These are phyloP conservation scores for Pichia sporocuriosa DNA, from an alignment of 805 yeast species.

Conservation along the genomic window DNA sequence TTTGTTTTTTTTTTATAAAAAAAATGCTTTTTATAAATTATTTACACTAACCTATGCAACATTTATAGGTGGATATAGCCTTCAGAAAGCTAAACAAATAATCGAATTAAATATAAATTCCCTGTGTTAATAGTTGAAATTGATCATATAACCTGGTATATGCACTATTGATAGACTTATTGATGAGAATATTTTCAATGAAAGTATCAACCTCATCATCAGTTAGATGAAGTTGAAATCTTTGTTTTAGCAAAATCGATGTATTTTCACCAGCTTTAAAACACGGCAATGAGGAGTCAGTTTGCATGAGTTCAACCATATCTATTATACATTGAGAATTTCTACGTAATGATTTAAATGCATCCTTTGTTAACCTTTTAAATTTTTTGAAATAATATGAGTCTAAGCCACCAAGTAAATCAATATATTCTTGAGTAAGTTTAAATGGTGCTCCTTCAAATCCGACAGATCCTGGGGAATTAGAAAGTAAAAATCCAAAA, in stretches of 20 bases:
- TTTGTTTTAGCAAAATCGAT: constrained; percentile 66
- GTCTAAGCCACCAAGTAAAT: constrained; percentile 73
- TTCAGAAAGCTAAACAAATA: no score
- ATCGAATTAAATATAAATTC: constrained; percentile 64
- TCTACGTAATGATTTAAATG: constrained; percentile 68
- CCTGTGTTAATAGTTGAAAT: constrained; percentile 90
- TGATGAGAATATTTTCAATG: constrained; percentile 71
- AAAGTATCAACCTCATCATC: constrained; percentile 69
- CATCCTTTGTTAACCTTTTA: constrained; percentile 55
- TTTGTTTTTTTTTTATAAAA: neutral
- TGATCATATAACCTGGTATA: constrained; percentile 93
- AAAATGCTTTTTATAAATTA: no score
- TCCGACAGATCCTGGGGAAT: constrained; percentile 95
- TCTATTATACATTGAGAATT: constrained; percentile 68
- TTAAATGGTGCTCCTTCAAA: constrained; percentile 98
- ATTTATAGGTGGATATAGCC: no score
- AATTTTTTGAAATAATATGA: constrained; percentile 56
- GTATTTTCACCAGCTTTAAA: constrained; percentile 85
- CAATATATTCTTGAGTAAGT: constrained; percentile 82
- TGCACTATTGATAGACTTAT: constrained; percentile 76
- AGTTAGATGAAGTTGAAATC: constrained; percentile 70
- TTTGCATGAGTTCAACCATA: constrained; percentile 91
- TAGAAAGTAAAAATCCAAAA: constrained; percentile 87
- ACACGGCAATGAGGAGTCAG: constrained; percentile 85
- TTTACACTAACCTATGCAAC: no score